These are phyloP conservation scores for Onygenales sp. DNA, from an alignment of 2,329 filamentous ascomycete species.

Conservation along the genomic window DNA sequence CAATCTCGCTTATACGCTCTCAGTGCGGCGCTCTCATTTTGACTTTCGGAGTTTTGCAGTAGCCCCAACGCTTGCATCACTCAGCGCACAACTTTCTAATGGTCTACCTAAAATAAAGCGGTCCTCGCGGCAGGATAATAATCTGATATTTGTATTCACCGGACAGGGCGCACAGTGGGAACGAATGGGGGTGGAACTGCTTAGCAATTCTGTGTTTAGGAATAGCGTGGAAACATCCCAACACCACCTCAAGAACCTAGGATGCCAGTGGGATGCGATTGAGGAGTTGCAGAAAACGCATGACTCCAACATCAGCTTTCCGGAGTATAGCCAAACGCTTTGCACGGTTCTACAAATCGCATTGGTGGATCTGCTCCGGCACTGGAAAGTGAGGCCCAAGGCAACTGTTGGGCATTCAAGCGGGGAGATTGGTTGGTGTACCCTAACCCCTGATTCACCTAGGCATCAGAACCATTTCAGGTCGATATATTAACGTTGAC, in stretches of 20 bases:
- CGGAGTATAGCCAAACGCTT: conserved; percentile 4
- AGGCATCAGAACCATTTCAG: neutral
- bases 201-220: conserved; percentile 3
- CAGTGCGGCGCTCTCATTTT: neutral
- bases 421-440: conserved; percentile 32
- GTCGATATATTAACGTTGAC: neutral
- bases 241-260: conserved; percentile 1
- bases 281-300: conserved; percentile 4
- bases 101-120: neutral
- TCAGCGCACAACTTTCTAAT: neutral
- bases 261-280: conserved; percentile 6
- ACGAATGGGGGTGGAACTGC: neutral
- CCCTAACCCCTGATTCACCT: neutral
- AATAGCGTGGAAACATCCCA: neutral
- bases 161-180: conserved; percentile 1
- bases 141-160: neutral
- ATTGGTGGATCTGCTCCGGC: conserved; percentile 35
- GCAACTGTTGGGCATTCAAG: conserved; percentile 39
- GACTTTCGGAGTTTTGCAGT: neutral
- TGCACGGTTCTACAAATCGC: conserved; percentile 41
- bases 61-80: neutral
- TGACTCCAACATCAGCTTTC: neutral
- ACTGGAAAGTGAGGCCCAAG: conserved; percentile 34
- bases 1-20: neutral
- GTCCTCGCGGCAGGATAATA: neutral